Percentiles rank a stretch among this genome's conserved stretches.
phyloP scores from a whole-genome alignment of 768 basidiomycete species.

The Lentinula lateritia region DNA sequence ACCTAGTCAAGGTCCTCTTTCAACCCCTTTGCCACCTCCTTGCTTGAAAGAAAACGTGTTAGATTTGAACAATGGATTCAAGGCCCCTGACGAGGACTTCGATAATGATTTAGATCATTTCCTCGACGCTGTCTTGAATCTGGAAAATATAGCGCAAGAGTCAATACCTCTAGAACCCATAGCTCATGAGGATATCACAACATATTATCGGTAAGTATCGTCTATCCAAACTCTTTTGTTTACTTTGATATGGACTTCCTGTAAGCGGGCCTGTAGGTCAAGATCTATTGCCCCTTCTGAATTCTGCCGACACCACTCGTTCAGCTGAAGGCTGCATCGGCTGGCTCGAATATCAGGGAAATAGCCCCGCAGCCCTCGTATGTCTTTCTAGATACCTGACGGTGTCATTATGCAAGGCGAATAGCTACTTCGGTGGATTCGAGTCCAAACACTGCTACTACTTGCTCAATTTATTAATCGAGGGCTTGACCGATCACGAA shows the following conservation, averaged over 20 bases:
- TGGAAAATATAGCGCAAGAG: not conserved
- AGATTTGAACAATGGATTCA: not conserved
- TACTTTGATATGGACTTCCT: not conserved
- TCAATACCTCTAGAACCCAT: not conserved
- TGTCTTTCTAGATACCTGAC: not conserved
- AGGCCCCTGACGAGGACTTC: not conserved
- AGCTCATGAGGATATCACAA: not conserved
- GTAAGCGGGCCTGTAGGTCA: not conserved
- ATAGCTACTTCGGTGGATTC: not conserved
- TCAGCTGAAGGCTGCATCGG: not conserved
- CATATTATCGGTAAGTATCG: not conserved
- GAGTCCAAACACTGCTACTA: not conserved
- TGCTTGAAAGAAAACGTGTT: not conserved
- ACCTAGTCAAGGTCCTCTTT: not conserved
- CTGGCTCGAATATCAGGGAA: not conserved
- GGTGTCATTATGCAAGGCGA: not conserved
- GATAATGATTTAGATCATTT: not conserved
- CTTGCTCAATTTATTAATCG: not conserved
- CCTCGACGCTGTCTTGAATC: not conserved
- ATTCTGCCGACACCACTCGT: not conserved
- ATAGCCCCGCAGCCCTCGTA: not conserved
- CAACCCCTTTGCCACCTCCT: not conserved
- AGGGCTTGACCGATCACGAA: not conserved
- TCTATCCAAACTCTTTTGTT: not conserved
- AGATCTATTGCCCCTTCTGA: not conserved